These are phyloP conservation scores for Leishmania lainsoni DNA, from an alignment of 208 protist species.

Conservation along the genomic window DNA sequence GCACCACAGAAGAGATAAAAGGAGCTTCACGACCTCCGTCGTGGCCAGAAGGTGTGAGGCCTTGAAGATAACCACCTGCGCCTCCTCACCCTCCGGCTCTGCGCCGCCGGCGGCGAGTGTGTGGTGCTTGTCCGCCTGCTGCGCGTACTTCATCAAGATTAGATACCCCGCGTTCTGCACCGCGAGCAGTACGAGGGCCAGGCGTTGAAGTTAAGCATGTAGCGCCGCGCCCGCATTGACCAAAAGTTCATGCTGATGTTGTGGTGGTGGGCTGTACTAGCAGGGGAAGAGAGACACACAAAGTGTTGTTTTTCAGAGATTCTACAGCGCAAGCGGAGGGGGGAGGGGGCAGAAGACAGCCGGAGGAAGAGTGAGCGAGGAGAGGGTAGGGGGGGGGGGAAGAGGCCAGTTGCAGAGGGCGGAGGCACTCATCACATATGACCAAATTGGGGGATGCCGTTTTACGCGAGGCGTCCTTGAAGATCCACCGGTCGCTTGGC, in stretches of 20 bases:
- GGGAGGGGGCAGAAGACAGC: not conserved
- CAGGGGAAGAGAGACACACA: not conserved
- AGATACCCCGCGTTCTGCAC: slow-evolving; percentile 28
- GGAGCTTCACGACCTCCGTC: slow-evolving; percentile 10
- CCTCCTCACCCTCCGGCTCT: not conserved
- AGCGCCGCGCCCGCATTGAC: not conserved
- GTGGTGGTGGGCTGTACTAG: not conserved
- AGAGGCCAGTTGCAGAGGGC: not conserved
- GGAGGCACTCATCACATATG: not conserved
- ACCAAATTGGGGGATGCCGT: not conserved
- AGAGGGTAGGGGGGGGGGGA: not conserved
- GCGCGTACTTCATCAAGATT: slow-evolving; percentile 16
- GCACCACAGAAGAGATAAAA: slow-evolving; percentile 19
- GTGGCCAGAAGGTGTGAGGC: slow-evolving; percentile 13
- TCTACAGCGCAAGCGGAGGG: not conserved
- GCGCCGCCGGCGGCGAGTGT: not conserved
- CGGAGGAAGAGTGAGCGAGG: not conserved
- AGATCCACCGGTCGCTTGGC: not conserved
- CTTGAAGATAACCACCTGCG: not conserved
- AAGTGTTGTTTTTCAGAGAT: not conserved
- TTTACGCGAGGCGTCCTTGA: not conserved
- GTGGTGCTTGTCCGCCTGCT: not conserved
- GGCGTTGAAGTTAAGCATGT: slow-evolving; percentile 16
- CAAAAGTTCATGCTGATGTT: not conserved
- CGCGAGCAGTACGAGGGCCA: slow-evolving; percentile 13